Conservation (phyloP, 2,329 filamentous ascomycete genomes). For the Epichloe uncinata region DNA sequence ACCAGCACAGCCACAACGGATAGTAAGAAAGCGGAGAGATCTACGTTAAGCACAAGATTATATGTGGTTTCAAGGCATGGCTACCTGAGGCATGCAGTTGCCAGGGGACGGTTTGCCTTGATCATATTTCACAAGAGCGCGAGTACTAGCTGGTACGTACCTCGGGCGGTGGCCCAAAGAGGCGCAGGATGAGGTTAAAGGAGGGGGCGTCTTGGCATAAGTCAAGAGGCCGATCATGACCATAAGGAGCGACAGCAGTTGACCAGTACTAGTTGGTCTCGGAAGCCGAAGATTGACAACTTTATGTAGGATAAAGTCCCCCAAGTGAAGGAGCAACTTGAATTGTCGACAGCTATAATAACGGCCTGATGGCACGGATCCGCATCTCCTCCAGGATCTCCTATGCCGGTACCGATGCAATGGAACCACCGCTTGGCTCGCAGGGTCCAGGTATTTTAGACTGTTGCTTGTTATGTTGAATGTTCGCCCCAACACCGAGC, state of each 20-base stretch:
- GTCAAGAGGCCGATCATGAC: background rate
- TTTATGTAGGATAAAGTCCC: background rate
- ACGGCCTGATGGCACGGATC: background rate
- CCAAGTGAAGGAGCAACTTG: background rate
- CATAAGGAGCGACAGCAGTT: background rate
- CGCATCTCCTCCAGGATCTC: background rate
- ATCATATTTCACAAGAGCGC: background rate
- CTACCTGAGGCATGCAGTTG: constrained; percentile 2
- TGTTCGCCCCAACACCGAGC: background rate
- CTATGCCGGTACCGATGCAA: background rate
- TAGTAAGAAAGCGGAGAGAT: background rate
- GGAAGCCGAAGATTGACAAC: background rate
- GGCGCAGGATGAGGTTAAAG: background rate
- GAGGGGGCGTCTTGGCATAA: background rate
- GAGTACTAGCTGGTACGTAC: background rate
- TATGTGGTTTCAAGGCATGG: background rate
- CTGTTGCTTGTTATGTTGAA: background rate
- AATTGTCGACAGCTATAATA: too few species aligned
- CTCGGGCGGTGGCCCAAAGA: constrained; percentile 1
- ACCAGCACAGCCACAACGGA: background rate
- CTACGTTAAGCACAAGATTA: background rate
- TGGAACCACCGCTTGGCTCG: background rate
- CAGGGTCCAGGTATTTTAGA: background rate
- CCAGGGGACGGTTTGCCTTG: constrained; percentile 1
- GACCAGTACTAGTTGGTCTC: background rate